Percentiles rank a stretch among this genome's conserved stretches.
Evolutionary conservation across 1,284 basidiomycete species (phyloP).

Genomic region (Cutaneotrichosporon sp.): DNA sequence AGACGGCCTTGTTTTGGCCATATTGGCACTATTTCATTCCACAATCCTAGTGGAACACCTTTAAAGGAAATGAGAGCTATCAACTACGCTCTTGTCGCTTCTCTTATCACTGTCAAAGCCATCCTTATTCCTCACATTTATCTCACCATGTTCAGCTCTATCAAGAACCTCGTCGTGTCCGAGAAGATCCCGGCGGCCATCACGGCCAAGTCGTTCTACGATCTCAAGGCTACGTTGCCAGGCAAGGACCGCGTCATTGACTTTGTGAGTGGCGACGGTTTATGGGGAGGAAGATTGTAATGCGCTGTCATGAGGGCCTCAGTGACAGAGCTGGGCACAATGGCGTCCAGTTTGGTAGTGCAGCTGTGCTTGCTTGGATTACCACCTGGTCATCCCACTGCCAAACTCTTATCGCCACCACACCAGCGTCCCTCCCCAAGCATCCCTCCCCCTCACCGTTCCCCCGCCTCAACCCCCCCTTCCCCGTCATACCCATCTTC

Average conservation of each 20-base stretch:
- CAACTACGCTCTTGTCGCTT: not conserved
- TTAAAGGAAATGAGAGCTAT: not conserved
- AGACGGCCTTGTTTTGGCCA: too few relatives aligned
- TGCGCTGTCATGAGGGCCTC: not conserved
- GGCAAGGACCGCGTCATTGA: conserved; percentile 43
- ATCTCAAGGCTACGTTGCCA: conserved; percentile 52
- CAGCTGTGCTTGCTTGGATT: too few relatives aligned
- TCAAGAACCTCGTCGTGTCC: conserved; percentile 20
- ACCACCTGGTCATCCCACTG: too few relatives aligned
- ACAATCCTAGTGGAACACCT: not conserved
- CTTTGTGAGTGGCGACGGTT: conserved; percentile 37
- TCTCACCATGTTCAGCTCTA: conserved; percentile 18
- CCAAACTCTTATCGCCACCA: too few relatives aligned
- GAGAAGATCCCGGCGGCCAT: conserved; percentile 41
- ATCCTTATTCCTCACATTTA: not conserved
- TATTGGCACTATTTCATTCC: not conserved
- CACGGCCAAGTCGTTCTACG: conserved; percentile 50
- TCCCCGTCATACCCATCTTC: too few relatives aligned
- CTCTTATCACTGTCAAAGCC: not conserved
- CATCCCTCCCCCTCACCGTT: too few relatives aligned
- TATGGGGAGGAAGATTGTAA: not conserved
- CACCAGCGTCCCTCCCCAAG: too few relatives aligned
- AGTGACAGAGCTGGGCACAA: too few relatives aligned
- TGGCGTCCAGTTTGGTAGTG: too few relatives aligned
- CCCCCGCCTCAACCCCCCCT: not conserved